Percentiles rank a stretch among this genome's conserved stretches.
These are phyloP conservation scores for Colletotrichum ledebouriae DNA, from an alignment of 2,329 filamentous ascomycete genomes.

Conservation along the genomic window DNA sequence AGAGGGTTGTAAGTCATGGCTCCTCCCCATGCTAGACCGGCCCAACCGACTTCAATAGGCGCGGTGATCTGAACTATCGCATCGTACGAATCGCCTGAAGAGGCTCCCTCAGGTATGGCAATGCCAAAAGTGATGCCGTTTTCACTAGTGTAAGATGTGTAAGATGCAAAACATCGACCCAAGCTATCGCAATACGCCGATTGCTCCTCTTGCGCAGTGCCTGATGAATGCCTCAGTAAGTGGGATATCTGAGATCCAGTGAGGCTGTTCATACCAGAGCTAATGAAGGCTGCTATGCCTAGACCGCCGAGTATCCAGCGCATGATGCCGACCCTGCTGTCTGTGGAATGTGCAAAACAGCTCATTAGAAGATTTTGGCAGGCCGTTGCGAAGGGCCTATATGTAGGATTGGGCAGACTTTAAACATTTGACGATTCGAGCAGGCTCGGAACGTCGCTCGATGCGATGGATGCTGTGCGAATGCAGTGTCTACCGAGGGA, in stretches of 20 bases:
- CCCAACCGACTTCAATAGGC: slow-evolving; percentile 57
- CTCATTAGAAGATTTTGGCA: no score
- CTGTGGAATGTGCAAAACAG: no score
- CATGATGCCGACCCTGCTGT: slow-evolving; percentile 27
- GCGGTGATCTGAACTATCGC: slow-evolving; percentile 58
- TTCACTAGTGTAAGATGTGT: slow-evolving; percentile 48
- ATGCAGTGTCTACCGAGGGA: no score
- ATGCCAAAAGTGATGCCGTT: slow-evolving; percentile 50
- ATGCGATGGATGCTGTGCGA: no score
- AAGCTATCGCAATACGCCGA: slow-evolving; percentile 44
- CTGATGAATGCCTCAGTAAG: background rate
- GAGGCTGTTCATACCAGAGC: slow-evolving; percentile 29
- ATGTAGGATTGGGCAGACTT: no score
- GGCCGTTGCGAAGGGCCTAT: no score
- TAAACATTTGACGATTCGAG: no score
- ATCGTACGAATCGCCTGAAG: slow-evolving; percentile 52
- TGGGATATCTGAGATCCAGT: no score
- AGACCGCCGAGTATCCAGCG: slow-evolving; percentile 26
- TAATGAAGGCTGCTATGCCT: slow-evolving; percentile 32
- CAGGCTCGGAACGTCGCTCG: no score
- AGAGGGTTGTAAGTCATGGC: slow-evolving; percentile 60
- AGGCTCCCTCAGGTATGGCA: slow-evolving; percentile 52
- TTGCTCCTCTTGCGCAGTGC: slow-evolving; percentile 24
- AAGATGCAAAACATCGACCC: slow-evolving; percentile 45
- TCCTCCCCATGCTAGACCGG: slow-evolving; percentile 59